Base-by-base conservation (phyloP, 768 basidiomycete species). In the Russula abietina region DNA sequence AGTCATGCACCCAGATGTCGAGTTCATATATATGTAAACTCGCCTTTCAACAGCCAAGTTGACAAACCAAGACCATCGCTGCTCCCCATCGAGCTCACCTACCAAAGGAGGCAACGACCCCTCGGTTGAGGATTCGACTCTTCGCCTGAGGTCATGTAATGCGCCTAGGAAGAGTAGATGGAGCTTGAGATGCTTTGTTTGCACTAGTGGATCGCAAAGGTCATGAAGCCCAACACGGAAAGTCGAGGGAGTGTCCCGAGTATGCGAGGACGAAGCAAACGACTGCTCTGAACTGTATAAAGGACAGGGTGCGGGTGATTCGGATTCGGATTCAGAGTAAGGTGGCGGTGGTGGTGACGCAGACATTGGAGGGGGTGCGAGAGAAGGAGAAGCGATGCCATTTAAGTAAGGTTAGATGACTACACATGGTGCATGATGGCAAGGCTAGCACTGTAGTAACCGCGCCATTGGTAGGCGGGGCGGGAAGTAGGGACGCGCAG, bases 11-110 rank as follows among this genome's bases (percentile, higher is more conserved):
- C 4, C 36, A 8, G 36, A 36, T 36, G 36, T 12, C 36, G 22
- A 33, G 11, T 10, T 22, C 30, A 26, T 3, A 43, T 16, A 41
- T 50, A 4, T 22, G 45, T 24, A 11, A 28, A 61, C 54, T 24
- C 43, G 74, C 77, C 77, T 69, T 50, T 78, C 75, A 7, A 76
- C 72, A 3, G 78, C 77, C 12, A 78, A 66, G 28, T 70, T 65
- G 32, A 79, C 69, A 64, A 78, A 78, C 78, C 78, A 78, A 1
- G 68, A 67, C 77, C 77, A 78, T 50, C 77, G 71, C 30, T 67
- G 57, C 0, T 69, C 69, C 19, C 57, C 68, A 12, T 71, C 68
- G 68, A 78, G 52, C 30, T 41, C 57, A 8, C 28, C 28, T 43
- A 59, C 28, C 19, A 50, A 30, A 48, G 57, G 55, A 12, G 52